These are phyloP conservation scores for Lachancea sp. DNA, from an alignment of 805 yeast species.

Conservation along the genomic window DNA sequence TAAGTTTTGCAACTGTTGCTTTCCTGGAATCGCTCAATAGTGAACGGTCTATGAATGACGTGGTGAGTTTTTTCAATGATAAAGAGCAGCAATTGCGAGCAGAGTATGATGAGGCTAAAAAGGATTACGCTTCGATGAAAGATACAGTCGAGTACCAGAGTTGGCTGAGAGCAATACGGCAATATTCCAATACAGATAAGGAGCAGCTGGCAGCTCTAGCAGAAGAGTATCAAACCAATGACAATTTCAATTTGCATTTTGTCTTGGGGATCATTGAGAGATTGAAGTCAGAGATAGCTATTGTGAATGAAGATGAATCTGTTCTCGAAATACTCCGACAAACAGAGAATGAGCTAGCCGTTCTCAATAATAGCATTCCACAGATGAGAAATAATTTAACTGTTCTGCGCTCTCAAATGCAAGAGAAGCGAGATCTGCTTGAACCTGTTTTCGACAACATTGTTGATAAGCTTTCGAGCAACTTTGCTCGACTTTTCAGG, in stretches of 20 bases:
- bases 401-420: conserved; percentile 34
- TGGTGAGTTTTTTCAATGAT: conserved; percentile 28
- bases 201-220: conserved; percentile 38
- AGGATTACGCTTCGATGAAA: conserved; percentile 21
- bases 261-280: conserved; percentile 38
- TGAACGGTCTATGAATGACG: conserved; percentile 27
- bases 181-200: conserved; percentile 37
- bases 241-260: conserved; percentile 35
- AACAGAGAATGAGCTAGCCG: conserved; percentile 22
- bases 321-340: conserved; percentile 32
- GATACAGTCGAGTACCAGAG: conserved; percentile 23
- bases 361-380: conserved; percentile 22
- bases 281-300: conserved; percentile 41
- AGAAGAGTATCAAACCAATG: conserved; percentile 31
- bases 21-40: conserved; percentile 39
- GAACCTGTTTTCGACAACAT: conserved; percentile 53
- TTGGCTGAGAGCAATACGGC: conserved; percentile 28
- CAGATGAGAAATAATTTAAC: conserved; percentile 16
- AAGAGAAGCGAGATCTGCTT: conserved; percentile 43
- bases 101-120: conserved; percentile 29
- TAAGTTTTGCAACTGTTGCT: conserved; percentile 25
- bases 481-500: conserved; percentile 61
- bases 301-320: conserved; percentile 35
- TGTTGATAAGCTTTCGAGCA: conserved; percentile 49
- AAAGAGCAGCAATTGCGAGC: conserved; percentile 25